phyloP scores from a whole-genome alignment of 192 early-diverging fungal species.

The Glomus cerebriforme region DNA sequence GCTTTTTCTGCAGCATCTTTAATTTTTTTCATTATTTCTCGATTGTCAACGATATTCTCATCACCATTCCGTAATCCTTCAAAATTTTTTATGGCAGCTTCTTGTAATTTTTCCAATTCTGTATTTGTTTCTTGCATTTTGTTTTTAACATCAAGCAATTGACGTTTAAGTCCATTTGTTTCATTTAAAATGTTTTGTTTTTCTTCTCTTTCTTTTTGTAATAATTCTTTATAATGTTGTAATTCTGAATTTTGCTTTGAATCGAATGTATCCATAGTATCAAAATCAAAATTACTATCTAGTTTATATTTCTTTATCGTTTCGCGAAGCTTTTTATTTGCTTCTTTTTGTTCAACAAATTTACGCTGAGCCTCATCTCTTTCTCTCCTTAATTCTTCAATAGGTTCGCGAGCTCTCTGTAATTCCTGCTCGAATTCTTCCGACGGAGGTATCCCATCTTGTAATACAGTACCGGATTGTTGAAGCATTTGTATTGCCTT shows the following conservation, averaged over 20 bases:
- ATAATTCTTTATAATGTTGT: background rate
- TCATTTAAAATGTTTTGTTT: background rate
- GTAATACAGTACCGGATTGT: background rate
- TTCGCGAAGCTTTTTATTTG: constrained; percentile 17
- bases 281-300: constrained; percentile 1
- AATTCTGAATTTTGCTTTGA: background rate
- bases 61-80: background rate
- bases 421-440: background rate
- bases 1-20: constrained; percentile 2
- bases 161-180: background rate
- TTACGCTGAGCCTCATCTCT: constrained; percentile 44
- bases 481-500: constrained; percentile 50
- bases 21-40: background rate
- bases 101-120: background rate
- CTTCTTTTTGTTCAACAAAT: constrained; percentile 44
- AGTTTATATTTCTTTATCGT: background rate
- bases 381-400: constrained; percentile 29
- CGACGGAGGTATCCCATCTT: constrained; percentile 1
- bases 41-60: background rate
- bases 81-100: background rate
- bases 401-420: background rate
- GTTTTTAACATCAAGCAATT: constrained; percentile 16
- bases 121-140: background rate
- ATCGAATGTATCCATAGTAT: background rate
- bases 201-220: constrained; percentile 13